phyloP scores from a whole-genome alignment of 208 protist genomes.

The Crithidia fasciculata region DNA sequence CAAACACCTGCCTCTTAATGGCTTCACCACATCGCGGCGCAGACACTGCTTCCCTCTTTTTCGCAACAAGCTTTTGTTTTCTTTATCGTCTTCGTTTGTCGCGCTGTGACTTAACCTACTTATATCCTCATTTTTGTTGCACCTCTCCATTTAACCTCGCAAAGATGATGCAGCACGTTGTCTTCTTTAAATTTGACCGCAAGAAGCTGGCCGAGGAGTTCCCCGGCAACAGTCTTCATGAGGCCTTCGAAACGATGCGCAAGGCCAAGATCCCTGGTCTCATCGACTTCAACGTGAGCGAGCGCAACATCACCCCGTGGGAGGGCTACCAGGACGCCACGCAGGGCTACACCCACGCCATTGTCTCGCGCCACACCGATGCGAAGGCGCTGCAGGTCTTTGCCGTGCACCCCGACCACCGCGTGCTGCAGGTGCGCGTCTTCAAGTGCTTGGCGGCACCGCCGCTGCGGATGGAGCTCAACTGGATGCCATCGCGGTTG shows the following conservation, averaged over 20 bases:
- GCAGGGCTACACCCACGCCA: constrained; percentile 64
- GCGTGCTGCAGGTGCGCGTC: constrained; percentile 49
- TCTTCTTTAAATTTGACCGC: constrained; percentile 62
- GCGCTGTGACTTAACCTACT: no score
- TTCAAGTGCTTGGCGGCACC: constrained; percentile 44
- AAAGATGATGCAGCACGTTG: constrained; percentile 53
- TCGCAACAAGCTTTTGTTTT: not conserved
- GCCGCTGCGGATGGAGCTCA: constrained; percentile 67
- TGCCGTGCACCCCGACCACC: constrained; percentile 59
- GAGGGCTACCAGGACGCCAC: constrained; percentile 63
- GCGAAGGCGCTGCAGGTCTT: constrained; percentile 54
- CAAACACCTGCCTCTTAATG: no score
- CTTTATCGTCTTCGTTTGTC: no score
- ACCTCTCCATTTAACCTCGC: not conserved
- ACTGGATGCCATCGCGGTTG: constrained; percentile 22
- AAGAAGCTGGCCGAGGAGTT: constrained; percentile 52
- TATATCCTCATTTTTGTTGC: not conserved
- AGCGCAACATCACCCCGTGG: constrained; percentile 46
- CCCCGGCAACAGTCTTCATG: constrained; percentile 33
- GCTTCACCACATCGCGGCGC: no score
- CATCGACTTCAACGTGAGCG: constrained; percentile 55
- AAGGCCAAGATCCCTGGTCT: constrained; percentile 56
- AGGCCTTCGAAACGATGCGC: constrained; percentile 33
- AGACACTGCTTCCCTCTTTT: not conserved
- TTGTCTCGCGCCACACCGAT: constrained; percentile 69